Conservation (phyloP, 352 stramenopile species). For the Thraustochytrium sp. region DNA sequence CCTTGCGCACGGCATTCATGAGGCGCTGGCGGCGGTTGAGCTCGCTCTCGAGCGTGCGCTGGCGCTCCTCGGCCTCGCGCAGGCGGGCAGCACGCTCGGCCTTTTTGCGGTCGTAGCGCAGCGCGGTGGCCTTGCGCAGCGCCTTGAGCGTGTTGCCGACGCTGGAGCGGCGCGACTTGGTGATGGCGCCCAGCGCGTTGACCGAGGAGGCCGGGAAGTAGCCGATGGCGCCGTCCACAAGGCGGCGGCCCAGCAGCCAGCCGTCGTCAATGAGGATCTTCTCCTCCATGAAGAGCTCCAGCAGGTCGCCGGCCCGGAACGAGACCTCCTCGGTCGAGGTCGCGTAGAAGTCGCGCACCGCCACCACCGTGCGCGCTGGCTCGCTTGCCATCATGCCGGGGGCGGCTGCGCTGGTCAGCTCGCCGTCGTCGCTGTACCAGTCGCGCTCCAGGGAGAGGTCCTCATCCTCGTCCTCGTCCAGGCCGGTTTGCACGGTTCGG, state of each 20-base stretch:
- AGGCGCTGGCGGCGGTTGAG: background rate
- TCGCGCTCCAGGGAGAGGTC: background rate
- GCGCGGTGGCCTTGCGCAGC: conserved; percentile 12
- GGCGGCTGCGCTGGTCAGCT: background rate
- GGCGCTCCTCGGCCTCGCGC: background rate
- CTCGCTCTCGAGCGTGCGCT: background rate
- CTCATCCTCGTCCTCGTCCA: background rate
- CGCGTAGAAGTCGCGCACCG: background rate
- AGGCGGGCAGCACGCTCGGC: background rate
- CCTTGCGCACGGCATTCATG: background rate
- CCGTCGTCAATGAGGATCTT: conserved; percentile 16
- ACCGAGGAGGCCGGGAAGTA: conserved; percentile 11
- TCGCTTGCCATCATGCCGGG: background rate
- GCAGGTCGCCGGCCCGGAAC: background rate
- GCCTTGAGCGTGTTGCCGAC: background rate
- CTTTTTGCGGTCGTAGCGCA: conserved; percentile 30
- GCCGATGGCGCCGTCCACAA: background rate
- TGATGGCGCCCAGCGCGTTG: background rate
- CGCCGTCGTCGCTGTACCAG: conserved; percentile 10
- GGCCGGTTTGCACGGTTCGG: background rate
- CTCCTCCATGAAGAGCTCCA: conserved; percentile 24
- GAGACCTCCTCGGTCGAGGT: background rate
- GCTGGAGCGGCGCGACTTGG: background rate
- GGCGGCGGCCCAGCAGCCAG: conserved; percentile 13
- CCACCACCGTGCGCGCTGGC: background rate